phyloP scores from a whole-genome alignment of 2,329 filamentous ascomycete species.

The Cladorrhinum sp. region DNA sequence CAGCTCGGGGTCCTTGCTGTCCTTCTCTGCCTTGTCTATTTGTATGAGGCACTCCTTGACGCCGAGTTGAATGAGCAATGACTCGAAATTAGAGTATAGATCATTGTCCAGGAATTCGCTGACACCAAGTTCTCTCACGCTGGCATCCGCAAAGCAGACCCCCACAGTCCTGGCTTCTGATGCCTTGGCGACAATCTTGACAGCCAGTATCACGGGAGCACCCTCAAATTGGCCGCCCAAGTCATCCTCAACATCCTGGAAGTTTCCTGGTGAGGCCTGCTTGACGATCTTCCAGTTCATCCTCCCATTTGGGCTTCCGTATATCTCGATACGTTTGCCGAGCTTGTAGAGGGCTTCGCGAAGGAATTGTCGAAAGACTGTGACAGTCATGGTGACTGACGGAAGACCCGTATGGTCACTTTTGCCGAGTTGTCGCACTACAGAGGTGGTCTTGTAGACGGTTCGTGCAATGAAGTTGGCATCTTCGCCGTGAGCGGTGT shows the following conservation, averaged over 20 bases:
- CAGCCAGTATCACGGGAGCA: slow-evolving; percentile 89
- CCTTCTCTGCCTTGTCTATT: slow-evolving; percentile 72
- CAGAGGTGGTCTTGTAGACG: slow-evolving; percentile 96
- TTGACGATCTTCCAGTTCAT: slow-evolving; percentile 93
- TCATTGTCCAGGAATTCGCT: slow-evolving; percentile 99
- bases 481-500: slow-evolving; percentile 88
- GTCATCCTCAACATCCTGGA: slow-evolving; percentile 96
- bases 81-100: slow-evolving; percentile 96
- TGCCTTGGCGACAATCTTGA: slow-evolving; percentile 88
- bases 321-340: slow-evolving; percentile 88
- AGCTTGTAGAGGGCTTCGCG: slow-evolving; percentile 90
- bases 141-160: slow-evolving; percentile 97
- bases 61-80: slow-evolving; percentile 90
- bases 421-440: slow-evolving; percentile 83
- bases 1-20: slow-evolving; percentile 77
- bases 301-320: slow-evolving; percentile 69
- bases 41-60: slow-evolving; percentile 92
- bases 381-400: slow-evolving; percentile 93
- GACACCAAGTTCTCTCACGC: slow-evolving; percentile 89
- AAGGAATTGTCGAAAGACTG: slow-evolving; percentile 92
- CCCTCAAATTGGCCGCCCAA: slow-evolving; percentile 81
- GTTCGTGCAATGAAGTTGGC: slow-evolving; percentile 78
- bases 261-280: slow-evolving; percentile 89
- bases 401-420: slow-evolving; percentile 80
- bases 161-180: slow-evolving; percentile 82